Percentiles rank a stretch among this genome's conserved stretches.
Conservation (phyloP, 1,139 yeast species). For the Yamadazyma jaroonii region DNA sequence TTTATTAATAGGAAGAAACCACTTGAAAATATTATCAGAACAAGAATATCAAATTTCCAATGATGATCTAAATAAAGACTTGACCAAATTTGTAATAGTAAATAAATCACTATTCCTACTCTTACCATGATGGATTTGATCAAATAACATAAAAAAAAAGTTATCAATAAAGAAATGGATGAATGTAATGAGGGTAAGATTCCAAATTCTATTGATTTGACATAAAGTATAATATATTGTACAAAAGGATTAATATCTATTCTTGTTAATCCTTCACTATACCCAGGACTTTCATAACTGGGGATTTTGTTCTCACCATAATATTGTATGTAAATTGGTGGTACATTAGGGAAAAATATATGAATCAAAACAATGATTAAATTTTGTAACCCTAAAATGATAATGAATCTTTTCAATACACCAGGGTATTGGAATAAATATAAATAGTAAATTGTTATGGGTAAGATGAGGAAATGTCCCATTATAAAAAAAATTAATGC, state of each 20-base stretch:
- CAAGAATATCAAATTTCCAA: constrained; percentile 57
- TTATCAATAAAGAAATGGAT: constrained; percentile 58
- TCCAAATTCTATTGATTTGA: constrained; percentile 68
- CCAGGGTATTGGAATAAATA: constrained; percentile 70
- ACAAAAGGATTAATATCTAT: constrained; percentile 52
- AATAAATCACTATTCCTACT: constrained; percentile 33
- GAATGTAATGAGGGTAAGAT: constrained; percentile 68
- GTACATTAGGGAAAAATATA: constrained; percentile 60
- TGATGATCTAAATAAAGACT: constrained; percentile 73
- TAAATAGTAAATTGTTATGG: constrained; percentile 59
- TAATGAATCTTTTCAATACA: constrained; percentile 48
- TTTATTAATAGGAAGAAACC: constrained; percentile 20
- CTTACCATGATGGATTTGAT: constrained; percentile 37
- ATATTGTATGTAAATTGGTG: constrained; percentile 68
- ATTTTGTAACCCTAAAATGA: constrained; percentile 58
- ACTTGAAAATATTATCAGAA: constrained; percentile 29
- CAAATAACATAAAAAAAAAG: constrained; percentile 44
- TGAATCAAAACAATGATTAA: constrained; percentile 60
- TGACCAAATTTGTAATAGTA: constrained; percentile 68
- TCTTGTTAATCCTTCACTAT: constrained; percentile 66
- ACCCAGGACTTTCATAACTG: constrained; percentile 60
- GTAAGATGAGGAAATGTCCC: constrained; percentile 58
- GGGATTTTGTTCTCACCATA: constrained; percentile 54
- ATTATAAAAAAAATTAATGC: constrained; percentile 65
- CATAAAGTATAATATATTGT: constrained; percentile 61